Conservation (phyloP, 1,284 basidiomycete genomes). For the Cutaneotrichosporon arboriforme region DNA sequence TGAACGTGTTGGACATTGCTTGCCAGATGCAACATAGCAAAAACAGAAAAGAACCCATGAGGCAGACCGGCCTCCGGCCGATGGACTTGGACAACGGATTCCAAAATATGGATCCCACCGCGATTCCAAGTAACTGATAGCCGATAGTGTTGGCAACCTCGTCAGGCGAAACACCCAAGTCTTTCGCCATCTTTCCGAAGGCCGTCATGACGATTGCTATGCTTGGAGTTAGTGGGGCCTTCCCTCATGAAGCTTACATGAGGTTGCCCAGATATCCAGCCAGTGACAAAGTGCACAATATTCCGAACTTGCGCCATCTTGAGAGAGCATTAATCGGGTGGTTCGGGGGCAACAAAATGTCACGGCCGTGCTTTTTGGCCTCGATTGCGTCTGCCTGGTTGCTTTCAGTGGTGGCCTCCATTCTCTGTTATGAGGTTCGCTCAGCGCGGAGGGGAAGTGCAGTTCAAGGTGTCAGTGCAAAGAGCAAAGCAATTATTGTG, state of each 20-base stretch:
- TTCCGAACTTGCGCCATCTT: constrained; percentile 32
- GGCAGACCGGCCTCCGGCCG: constrained; percentile 41
- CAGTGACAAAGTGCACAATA: constrained; percentile 7
- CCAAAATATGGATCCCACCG: constrained; percentile 41
- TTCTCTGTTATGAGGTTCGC: too few relatives aligned
- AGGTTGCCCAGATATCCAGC: constrained; percentile 22
- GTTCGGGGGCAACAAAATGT: constrained; percentile 12
- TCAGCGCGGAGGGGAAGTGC: too few relatives aligned
- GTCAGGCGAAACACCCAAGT: constrained; percentile 21
- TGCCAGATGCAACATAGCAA: constrained; percentile 42
- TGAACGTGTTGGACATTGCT: constrained; percentile 26
- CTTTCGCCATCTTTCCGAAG: constrained; percentile 5
- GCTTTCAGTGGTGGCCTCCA: too few relatives aligned
- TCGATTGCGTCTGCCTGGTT: too few relatives aligned
- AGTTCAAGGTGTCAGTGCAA: too few relatives aligned
- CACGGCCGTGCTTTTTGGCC: background rate
- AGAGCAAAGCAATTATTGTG: too few relatives aligned
- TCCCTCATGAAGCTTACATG: constrained; percentile 17
- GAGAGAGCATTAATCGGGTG: constrained; percentile 27
- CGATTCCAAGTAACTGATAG: constrained; percentile 44
- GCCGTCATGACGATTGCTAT: constrained; percentile 19
- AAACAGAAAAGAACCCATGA: constrained; percentile 41
- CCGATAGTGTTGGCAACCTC: constrained; percentile 42
- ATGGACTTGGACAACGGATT: constrained; percentile 31
- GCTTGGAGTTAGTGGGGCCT: constrained; percentile 35